These are phyloP conservation scores for Colletotrichum tofieldiae DNA, from an alignment of 2,329 filamentous ascomycete species.

Conservation along the genomic window DNA sequence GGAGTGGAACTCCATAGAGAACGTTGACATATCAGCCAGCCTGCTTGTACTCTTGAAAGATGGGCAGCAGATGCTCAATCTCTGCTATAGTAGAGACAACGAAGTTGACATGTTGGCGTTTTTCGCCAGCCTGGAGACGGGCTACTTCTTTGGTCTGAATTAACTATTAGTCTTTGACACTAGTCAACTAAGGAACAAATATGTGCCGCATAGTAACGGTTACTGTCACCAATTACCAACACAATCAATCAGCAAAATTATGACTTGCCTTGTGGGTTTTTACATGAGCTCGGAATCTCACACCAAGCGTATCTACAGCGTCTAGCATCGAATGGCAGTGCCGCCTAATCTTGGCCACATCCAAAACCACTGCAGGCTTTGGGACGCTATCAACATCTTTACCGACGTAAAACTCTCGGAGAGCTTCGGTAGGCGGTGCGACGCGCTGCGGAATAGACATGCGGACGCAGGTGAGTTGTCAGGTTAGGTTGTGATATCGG, in stretches of 20 bases:
- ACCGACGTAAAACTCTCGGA: slow-evolving; percentile 49
- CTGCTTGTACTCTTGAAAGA: slow-evolving; percentile 52
- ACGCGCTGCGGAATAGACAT: slow-evolving; percentile 47
- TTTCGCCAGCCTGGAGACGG: slow-evolving; percentile 66
- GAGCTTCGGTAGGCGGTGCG: slow-evolving; percentile 19
- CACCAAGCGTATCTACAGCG: slow-evolving; percentile 61
- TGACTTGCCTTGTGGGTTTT: slow-evolving; percentile 75
- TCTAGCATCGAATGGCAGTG: slow-evolving; percentile 73
- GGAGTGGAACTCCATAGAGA: slow-evolving; percentile 74
- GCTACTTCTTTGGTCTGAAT: slow-evolving; percentile 69
- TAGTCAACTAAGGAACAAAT: no score
- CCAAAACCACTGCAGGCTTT: slow-evolving; percentile 71
- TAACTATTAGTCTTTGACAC: no score
- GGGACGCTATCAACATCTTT: slow-evolving; percentile 55
- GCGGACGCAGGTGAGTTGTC: neutral
- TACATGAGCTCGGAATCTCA: slow-evolving; percentile 74
- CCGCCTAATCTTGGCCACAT: slow-evolving; percentile 65
- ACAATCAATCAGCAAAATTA: neutral
- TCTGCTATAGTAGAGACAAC: slow-evolving; percentile 74
- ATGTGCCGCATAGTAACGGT: neutral
- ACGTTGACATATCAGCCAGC: slow-evolving; percentile 52
- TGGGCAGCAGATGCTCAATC: slow-evolving; percentile 67
- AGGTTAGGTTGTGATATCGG: no score
- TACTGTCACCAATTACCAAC: neutral
- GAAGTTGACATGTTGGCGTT: slow-evolving; percentile 62